phyloP scores from a whole-genome alignment of 169 alveolate genomes.

The Perkinsus marinus region DNA sequence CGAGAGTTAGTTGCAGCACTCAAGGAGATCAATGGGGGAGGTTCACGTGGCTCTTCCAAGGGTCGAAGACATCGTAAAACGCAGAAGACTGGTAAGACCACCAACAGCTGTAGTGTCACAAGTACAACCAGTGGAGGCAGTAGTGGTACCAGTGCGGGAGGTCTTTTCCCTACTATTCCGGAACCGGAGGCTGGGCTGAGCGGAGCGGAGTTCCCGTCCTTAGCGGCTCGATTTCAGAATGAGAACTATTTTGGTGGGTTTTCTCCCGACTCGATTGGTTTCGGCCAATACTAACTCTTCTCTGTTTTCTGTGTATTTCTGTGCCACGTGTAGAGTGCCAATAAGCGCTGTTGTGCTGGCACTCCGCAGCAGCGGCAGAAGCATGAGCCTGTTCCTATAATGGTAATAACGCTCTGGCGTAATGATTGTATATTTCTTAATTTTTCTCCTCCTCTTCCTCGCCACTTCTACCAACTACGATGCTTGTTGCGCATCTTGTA shows the following conservation, averaged over 20 bases:
- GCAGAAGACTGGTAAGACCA: background rate
- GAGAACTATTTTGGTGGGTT: background rate
- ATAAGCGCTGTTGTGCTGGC: background rate
- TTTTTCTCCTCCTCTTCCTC: too few relatives aligned
- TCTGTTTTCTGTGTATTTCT: too few relatives aligned
- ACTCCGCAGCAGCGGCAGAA: too few relatives aligned
- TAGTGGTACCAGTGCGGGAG: background rate
- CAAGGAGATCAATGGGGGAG: background rate
- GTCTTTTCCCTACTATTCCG: background rate
- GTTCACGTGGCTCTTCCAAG: background rate
- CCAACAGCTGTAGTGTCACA: too few relatives aligned
- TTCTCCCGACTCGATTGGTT: background rate
- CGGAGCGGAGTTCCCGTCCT: background rate
- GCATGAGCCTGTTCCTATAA: too few relatives aligned
- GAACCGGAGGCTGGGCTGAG: background rate
- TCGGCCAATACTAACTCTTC: background rate
- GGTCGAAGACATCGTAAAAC: background rate
- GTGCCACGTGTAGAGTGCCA: too few relatives aligned
- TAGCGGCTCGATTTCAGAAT: background rate
- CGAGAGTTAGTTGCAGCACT: background rate
- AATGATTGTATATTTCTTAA: too few relatives aligned
- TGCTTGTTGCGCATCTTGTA: too few relatives aligned
- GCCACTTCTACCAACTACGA: too few relatives aligned
- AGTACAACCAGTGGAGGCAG: too few relatives aligned
- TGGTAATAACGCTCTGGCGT: too few relatives aligned